Conservation (phyloP, 1,284 basidiomycete genomes). For the Sporisorium scitamineum region DNA sequence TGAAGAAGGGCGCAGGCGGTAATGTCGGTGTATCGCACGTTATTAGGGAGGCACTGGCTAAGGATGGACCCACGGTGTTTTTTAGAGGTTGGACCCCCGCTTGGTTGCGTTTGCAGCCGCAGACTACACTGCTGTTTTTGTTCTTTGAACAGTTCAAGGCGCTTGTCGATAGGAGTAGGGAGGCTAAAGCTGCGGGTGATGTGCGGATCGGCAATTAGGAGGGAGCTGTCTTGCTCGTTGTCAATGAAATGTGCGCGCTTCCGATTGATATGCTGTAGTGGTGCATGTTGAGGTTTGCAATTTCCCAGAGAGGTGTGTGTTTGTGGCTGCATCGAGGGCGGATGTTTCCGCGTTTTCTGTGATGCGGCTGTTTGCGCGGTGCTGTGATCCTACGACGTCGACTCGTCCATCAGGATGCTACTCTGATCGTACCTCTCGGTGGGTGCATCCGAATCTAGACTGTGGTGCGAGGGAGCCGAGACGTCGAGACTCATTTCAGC, state of each 20-base stretch:
- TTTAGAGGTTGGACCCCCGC: conserved; percentile 74
- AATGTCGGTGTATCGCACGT: conserved; percentile 39
- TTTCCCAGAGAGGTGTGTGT: no score
- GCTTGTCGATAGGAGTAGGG: conserved; percentile 53
- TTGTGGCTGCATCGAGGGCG: no score
- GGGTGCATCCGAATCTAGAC: background rate
- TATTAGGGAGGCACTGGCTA: conserved; percentile 59
- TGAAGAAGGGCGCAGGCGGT: conserved; percentile 64
- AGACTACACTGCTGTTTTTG: conserved; percentile 66
- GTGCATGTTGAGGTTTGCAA: background rate
- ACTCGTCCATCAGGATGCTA: conserved; percentile 47
- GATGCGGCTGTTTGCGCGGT: background rate
- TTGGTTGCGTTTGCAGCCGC: conserved; percentile 70
- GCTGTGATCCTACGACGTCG: conserved; percentile 14
- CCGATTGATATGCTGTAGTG: no score
- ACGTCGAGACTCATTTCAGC: conserved; percentile 47
- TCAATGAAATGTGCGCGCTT: no score
- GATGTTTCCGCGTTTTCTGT: no score
- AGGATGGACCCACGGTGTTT: conserved; percentile 72
- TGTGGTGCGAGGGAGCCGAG: background rate
- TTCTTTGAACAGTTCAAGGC: conserved; percentile 64
- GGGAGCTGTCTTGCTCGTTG: no score
- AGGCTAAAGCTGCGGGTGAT: conserved; percentile 10
- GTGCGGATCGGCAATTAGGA: conserved; percentile 24
- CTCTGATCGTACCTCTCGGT: conserved; percentile 18